Percentiles rank a stretch among this genome's conserved stretches.
phyloP scores from a whole-genome alignment of 2,329 filamentous ascomycete species.

The Ceratocystis huliohia region DNA sequence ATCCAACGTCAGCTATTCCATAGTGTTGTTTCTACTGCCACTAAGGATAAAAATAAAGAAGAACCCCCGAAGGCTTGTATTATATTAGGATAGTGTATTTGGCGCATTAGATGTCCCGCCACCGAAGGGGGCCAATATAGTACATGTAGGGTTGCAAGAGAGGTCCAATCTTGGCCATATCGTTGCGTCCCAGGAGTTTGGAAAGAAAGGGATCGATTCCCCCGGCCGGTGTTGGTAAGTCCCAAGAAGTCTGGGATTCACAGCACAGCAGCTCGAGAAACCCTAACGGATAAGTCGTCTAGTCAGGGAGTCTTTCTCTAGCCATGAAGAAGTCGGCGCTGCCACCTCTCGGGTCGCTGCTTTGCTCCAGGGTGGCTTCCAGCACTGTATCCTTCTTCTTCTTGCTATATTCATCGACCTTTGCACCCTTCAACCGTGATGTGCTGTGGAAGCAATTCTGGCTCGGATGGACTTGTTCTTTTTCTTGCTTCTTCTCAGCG shows the following conservation, averaged over 20 bases:
- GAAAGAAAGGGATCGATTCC: slow-evolving; percentile 90
- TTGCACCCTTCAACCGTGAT: too few relatives aligned
- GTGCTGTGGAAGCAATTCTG: too few relatives aligned
- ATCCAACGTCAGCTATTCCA: neutral
- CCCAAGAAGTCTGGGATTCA: slow-evolving; percentile 67
- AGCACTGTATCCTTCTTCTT: slow-evolving; percentile 27
- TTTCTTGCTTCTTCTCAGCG: slow-evolving; percentile 40
- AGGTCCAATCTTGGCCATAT: slow-evolving; percentile 74
- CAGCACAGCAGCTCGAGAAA: slow-evolving; percentile 58
- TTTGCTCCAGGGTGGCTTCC: slow-evolving; percentile 32
- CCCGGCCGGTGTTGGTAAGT: slow-evolving; percentile 86
- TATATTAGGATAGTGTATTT: neutral
- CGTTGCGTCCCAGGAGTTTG: slow-evolving; percentile 88
- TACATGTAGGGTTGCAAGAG: neutral
- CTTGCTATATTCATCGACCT: slow-evolving; percentile 25
- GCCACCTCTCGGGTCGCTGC: neutral
- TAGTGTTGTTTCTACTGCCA: neutral
- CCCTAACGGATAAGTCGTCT: slow-evolving; percentile 32
- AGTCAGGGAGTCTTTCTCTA: neutral
- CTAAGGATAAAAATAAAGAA: neutral
- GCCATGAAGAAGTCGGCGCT: neutral
- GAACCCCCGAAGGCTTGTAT: neutral
- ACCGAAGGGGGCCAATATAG: neutral
- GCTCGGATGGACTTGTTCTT: too few relatives aligned
- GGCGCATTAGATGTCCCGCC: neutral